Conservation (phyloP, 345 rosid species). For the Citrus sinensis region DNA sequence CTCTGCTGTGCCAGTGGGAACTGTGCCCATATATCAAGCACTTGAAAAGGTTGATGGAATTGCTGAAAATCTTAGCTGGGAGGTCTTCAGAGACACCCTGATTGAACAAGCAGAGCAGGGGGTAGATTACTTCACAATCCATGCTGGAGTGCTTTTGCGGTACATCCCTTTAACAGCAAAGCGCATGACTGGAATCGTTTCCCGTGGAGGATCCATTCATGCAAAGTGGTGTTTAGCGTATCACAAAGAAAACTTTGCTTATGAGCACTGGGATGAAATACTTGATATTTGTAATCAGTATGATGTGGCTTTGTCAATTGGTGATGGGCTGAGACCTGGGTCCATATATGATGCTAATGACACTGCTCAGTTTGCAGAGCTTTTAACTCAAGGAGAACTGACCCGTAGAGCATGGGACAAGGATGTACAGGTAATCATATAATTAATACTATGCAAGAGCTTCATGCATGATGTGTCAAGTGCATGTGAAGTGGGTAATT, state of each 20-base stretch:
- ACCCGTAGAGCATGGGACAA: constrained; percentile 98
- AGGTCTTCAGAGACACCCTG: constrained; percentile 83
- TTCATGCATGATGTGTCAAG: neutral
- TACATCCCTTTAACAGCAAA: constrained; percentile 93
- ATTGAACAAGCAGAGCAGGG: constrained; percentile 99
- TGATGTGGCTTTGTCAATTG: constrained; percentile 91
- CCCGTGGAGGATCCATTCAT: constrained; percentile 97
- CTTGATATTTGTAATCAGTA: constrained; percentile 95
- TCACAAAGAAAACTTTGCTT: constrained; percentile 96
- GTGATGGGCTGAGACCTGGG: constrained; percentile 97
- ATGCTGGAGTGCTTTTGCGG: constrained; percentile 87
- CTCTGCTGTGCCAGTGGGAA: constrained; percentile 96
- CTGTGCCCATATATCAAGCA: constrained; percentile 96
- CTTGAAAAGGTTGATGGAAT: constrained; percentile 94
- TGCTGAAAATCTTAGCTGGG: constrained; percentile 94
- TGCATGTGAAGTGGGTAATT: neutral
- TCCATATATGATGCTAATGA: constrained; percentile 99
- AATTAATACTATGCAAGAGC: neutral
- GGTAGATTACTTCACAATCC: constrained; percentile 96
- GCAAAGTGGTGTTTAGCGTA: constrained; percentile 98
- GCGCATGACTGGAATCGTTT: constrained; percentile 97
- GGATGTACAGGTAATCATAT: constrained; percentile 79
- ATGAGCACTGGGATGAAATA: constrained; percentile 98
- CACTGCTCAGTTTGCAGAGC: constrained; percentile 98
- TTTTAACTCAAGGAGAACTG: constrained; percentile 94